Base-by-base conservation (phyloP, 495 filamentous ascomycete species). In the Trichoderma virens region DNA sequence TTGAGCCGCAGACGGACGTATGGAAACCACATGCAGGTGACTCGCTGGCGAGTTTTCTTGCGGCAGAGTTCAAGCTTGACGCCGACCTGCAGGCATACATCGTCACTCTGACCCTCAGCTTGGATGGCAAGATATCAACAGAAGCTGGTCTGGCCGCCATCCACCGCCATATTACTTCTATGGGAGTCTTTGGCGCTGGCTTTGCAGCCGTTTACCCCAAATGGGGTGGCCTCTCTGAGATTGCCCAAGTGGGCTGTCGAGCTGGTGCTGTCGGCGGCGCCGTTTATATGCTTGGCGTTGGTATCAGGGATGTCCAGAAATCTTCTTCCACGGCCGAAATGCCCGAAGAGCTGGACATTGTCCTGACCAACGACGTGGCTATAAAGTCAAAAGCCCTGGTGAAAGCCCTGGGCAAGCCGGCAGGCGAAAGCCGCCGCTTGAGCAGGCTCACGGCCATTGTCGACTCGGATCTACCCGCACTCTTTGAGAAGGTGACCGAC, bases 211-310 rank as follows among this genome's bases (percentile, higher is more conserved):
- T 97, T 11, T 79, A 93, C 65, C 87, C 92, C 13, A 96, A 94
- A 76, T 98, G 93, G 87, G 94, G 94, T 25, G 92, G 95, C 65
- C 81, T 86, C 11, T 88, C 92, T n/a, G 94, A 98, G 75, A 86
- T 98, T 65, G 83, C 91, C 23, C 94, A 98, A 71, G 91, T 97
- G 13, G 90, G 87, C 14, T 98, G 94, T 69, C 90, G 94, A 65
- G 92, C 94, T 39, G 87, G 88, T 62, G 94, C 94, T 5, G 93
- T 98, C 8, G 93, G 95, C 4, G 95, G 94, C 34, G 91, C 86
- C 20, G 83, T 95, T 5, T 97, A 97, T 76, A 90, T 96, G 64
- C 86, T 98, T 25, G 86, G 84, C 43, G 86, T 86, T 30, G 85
- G 85, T 0, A 61, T 61, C 28, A 72, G 78, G 62, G 71, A 67